These are phyloP conservation scores for Colletotrichum tamarilloi DNA, from an alignment of 2,329 filamentous ascomycete genomes.

Conservation along the genomic window DNA sequence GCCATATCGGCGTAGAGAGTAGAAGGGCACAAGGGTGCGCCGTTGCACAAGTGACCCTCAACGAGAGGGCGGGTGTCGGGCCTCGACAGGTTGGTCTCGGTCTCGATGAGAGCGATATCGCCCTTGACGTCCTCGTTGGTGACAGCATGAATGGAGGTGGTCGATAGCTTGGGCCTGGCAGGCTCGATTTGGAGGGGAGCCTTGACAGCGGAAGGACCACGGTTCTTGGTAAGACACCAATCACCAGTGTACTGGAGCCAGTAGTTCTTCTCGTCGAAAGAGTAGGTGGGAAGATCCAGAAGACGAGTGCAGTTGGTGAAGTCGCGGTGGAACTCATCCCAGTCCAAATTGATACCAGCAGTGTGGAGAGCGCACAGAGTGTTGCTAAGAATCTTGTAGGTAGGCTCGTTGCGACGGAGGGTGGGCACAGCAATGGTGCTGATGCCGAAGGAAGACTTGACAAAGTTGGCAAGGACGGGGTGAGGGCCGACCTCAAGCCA, in stretches of 20 bases:
- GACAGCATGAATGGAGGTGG: constrained; percentile 73
- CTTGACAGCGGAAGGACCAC: constrained; percentile 56
- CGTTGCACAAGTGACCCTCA: constrained; percentile 75
- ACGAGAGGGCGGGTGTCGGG: constrained; percentile 70
- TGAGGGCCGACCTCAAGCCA: constrained; percentile 79
- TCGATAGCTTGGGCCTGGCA: constrained; percentile 67
- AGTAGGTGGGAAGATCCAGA: constrained; percentile 74
- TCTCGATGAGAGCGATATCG: constrained; percentile 68
- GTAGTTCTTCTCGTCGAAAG: constrained; percentile 80
- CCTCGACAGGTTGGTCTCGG: constrained; percentile 74
- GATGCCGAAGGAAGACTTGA: constrained; percentile 67
- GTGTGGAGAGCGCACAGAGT: constrained; percentile 69
- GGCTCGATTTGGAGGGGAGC: constrained; percentile 46
- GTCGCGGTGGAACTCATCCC: constrained; percentile 74
- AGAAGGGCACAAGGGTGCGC: constrained; percentile 73
- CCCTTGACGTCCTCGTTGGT: constrained; percentile 71
- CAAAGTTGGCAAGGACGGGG: constrained; percentile 74
- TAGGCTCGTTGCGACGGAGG: constrained; percentile 71
- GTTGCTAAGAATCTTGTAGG: constrained; percentile 72
- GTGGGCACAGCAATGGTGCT: constrained; percentile 66
- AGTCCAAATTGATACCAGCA: constrained; percentile 73
- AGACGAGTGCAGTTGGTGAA: constrained; percentile 57
- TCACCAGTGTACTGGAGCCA: constrained; percentile 74
- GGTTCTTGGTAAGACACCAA: constrained; percentile 78
- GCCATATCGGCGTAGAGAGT: constrained; percentile 70